phyloP scores from a whole-genome alignment of 2,329 filamentous ascomycete genomes.

The Calonectria pauciramosa region DNA sequence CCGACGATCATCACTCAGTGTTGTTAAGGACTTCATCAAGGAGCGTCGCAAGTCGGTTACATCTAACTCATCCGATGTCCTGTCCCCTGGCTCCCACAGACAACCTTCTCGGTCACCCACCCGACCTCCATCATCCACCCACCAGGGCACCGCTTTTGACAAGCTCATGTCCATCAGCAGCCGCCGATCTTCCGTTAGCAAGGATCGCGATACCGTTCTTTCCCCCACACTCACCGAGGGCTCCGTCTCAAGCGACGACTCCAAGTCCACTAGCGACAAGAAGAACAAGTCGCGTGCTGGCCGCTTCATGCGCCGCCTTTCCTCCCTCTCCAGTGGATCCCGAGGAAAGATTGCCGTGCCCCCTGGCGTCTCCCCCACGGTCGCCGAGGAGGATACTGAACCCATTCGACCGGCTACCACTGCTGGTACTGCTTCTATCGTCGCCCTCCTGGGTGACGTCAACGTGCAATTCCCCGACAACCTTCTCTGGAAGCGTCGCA shows the following conservation, averaged over 20 bases:
- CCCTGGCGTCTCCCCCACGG: slow-evolving; percentile 62
- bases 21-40: slow-evolving; percentile 73
- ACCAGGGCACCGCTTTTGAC: slow-evolving; percentile 63
- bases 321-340: slow-evolving; percentile 62
- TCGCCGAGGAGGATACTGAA: slow-evolving; percentile 61
- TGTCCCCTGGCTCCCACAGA: slow-evolving; percentile 34
- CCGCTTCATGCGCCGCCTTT: slow-evolving; percentile 71
- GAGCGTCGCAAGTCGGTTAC: slow-evolving; percentile 68
- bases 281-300: slow-evolving; percentile 64
- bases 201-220: slow-evolving; percentile 53
- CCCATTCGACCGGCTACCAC: slow-evolving; percentile 47
- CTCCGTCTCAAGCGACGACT: slow-evolving; percentile 63
- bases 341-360: slow-evolving; percentile 61
- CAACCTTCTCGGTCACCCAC: slow-evolving; percentile 58
- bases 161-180: slow-evolving; percentile 77
- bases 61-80: slow-evolving; percentile 60
- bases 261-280: slow-evolving; percentile 59
- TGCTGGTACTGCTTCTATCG: slow-evolving; percentile 55
- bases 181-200: slow-evolving; percentile 65
- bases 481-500: slow-evolving; percentile 94
- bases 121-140: slow-evolving; percentile 63
- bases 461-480: slow-evolving; percentile 98
- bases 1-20: slow-evolving; percentile 70
- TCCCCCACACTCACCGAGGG: slow-evolving; percentile 60
- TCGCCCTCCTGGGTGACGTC: slow-evolving; percentile 85